These are phyloP conservation scores for Fusarium setosum DNA, from an alignment of 2,329 filamentous ascomycete species.

Conservation along the genomic window DNA sequence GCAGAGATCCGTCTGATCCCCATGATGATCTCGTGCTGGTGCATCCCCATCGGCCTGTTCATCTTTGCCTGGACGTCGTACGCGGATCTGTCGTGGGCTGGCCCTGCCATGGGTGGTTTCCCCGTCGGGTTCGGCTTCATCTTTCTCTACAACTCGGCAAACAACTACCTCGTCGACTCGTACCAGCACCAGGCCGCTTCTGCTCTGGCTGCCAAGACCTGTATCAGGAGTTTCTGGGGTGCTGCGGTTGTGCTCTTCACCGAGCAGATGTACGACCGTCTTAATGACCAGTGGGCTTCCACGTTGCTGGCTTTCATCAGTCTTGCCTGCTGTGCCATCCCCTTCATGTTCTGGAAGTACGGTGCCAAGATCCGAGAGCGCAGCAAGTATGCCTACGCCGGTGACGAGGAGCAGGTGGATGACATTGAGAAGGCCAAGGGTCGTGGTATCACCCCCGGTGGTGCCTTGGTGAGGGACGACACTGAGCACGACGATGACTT, in stretches of 20 bases:
- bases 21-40: slow-evolving; percentile 84
- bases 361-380: slow-evolving; percentile 76
- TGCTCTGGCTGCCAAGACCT: slow-evolving; percentile 85
- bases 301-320: slow-evolving; percentile 78
- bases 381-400: slow-evolving; percentile 80
- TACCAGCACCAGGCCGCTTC: slow-evolving; percentile 81
- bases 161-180: slow-evolving; percentile 76
- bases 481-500: slow-evolving; percentile 52
- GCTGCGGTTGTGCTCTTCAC: slow-evolving; percentile 83
- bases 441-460: slow-evolving; percentile 29
- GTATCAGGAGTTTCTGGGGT: slow-evolving; percentile 83
- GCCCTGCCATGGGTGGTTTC: slow-evolving; percentile 77
- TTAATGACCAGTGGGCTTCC: slow-evolving; percentile 82
- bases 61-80: slow-evolving; percentile 75
- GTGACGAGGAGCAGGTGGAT: slow-evolving; percentile 57
- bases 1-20: slow-evolving; percentile 83
- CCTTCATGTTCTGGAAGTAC: slow-evolving; percentile 83
- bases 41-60: slow-evolving; percentile 70
- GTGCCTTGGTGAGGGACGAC: slow-evolving; percentile 45
- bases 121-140: slow-evolving; percentile 85
- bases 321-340: slow-evolving; percentile 83
- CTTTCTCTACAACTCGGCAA: slow-evolving; percentile 83
- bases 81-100: slow-evolving; percentile 72
- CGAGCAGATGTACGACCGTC: slow-evolving; percentile 79
- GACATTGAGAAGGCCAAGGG: slow-evolving; percentile 54